A percentile compares a stretch with the other conserved stretches of the same genome.
Conservation (phyloP, 2,329 filamentous ascomycete genomes). For the Zarea fungicola region DNA sequence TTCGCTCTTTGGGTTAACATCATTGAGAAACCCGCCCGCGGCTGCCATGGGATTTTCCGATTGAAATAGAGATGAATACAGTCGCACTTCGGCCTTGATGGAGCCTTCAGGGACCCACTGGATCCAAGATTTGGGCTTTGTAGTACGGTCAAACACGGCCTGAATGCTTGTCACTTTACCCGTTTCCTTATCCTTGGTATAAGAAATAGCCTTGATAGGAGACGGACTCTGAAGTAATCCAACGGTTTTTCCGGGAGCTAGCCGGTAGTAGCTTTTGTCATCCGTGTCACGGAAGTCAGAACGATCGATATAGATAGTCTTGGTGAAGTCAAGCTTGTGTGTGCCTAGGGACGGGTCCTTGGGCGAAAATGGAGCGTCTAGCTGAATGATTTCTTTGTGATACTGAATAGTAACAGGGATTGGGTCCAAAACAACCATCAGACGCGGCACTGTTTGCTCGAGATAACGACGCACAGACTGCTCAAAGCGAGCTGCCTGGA, state of each 20-base stretch:
- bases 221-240: constrained; percentile 64
- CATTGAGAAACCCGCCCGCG: constrained; percentile 73
- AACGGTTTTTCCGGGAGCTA: constrained; percentile 66
- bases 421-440: constrained; percentile 87
- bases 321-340: constrained; percentile 60
- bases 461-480: constrained; percentile 80
- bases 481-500: constrained; percentile 79
- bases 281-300: constrained; percentile 68
- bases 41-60: constrained; percentile 74
- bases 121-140: constrained; percentile 75
- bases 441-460: constrained; percentile 77
- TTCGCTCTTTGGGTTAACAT: constrained; percentile 81
- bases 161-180: constrained; percentile 59
- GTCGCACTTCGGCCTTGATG: constrained; percentile 65
- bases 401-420: constrained; percentile 78
- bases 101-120: constrained; percentile 80
- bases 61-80: constrained; percentile 82
- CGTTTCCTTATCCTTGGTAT: constrained; percentile 55
- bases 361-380: constrained; percentile 75
- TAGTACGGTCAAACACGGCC: constrained; percentile 59
- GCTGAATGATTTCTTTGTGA: constrained; percentile 52
- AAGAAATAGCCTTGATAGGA: constrained; percentile 60
- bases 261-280: constrained; percentile 66
- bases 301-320: constrained; percentile 79
- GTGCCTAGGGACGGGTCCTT: constrained; percentile 67